Base-by-base conservation (phyloP, 2,329 filamentous ascomycete genomes). In the Plectosphaerella sp. region DNA sequence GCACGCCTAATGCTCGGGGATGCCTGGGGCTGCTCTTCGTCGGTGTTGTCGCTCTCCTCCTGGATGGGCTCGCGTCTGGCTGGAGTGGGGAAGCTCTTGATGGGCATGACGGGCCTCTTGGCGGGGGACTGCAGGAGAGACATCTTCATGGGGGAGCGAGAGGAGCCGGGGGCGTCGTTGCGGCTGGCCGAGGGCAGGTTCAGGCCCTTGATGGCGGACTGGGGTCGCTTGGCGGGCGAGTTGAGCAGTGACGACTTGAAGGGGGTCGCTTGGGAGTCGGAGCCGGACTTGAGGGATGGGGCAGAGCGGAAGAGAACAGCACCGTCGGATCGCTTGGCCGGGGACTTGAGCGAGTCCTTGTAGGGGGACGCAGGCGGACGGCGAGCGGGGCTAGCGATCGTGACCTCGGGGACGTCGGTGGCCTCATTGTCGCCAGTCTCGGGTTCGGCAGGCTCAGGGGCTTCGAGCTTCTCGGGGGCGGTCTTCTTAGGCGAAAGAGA, bases 341-440 rank as follows among this genome's bases (percentile, higher is more conserved):
- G 81, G 2, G 78, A 80, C 55, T 74, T 80, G 62, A 84, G 68
- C 0, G 74, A 67, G 22, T 83, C 81, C 59, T 79, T 84, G 57
- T 69, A 72, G 0, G 82, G 76, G 1, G 80, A 79, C 5, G 73
- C 60, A 2, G 78, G 74, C 9, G 73, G 72, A 25, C 81, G 73
- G 51, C 79, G 77, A n/a, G 81, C 78, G 3, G 83, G 82, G 45
- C 80, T 85, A 18, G 66, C 70, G 43, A 84, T 65, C 4, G 66
- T 59, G 22, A 62, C 45, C n/a, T 45, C 37, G n/a, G 48, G 48
- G 8, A 25, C n/a, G 2, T 50, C 47, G 41, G 16, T 9, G 11
- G 41, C 22, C 4, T 50, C 57, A 7, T 33, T 12, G 28, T 33
- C 11, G 36, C 22, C 24, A n/a, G 20, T 3, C 35, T 62, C 51